These are phyloP conservation scores for Phytophthora capsici DNA, from an alignment of 352 stramenopile species.

Conservation along the genomic window DNA sequence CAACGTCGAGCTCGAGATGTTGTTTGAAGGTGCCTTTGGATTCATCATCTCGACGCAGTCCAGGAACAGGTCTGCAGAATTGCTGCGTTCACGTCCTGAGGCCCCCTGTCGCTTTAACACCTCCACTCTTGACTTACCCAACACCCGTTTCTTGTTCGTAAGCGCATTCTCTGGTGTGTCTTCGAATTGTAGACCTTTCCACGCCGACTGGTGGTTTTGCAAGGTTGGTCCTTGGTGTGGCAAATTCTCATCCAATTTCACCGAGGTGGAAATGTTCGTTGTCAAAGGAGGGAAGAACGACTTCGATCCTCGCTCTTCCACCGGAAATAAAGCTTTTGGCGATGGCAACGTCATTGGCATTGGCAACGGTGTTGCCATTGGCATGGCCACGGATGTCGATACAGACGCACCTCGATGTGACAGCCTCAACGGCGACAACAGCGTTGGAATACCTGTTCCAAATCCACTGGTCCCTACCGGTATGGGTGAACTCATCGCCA, in stretches of 20 bases:
- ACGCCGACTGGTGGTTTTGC: slow-evolving; percentile 68
- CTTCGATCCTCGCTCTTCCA: slow-evolving; percentile 12
- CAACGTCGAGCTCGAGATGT: background rate
- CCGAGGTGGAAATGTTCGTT: background rate
- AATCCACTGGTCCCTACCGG: slow-evolving; percentile 9
- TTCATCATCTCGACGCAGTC: slow-evolving; percentile 81
- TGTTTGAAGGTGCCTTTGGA: slow-evolving; percentile 31
- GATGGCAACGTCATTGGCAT: slow-evolving; percentile 22
- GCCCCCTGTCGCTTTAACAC: slow-evolving; percentile 41
- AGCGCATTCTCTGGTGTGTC: slow-evolving; percentile 5
- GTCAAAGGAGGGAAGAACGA: slow-evolving; percentile 2
- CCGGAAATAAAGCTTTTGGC: slow-evolving; percentile 33
- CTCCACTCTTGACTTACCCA: slow-evolving; percentile 59
- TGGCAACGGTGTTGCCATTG: slow-evolving; percentile 18
- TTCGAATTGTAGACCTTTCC: slow-evolving; percentile 47
- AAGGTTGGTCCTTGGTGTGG: slow-evolving; percentile 35
- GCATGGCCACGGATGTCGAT: slow-evolving; percentile 11
- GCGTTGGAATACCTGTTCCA: slow-evolving; percentile 8
- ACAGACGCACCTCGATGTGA: slow-evolving; percentile 10
- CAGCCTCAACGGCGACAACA: slow-evolving; percentile 30
- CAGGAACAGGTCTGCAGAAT: slow-evolving; percentile 85
- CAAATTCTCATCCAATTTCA: slow-evolving; percentile 7
- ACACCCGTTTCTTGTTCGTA: slow-evolving; percentile 24
- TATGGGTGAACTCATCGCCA: slow-evolving; percentile 53
- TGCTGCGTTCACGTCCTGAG: slow-evolving; percentile 56